Percentiles rank a stretch among this genome's conserved stretches.
Evolutionary conservation across 192 early-diverging fungal species (phyloP).

Genomic region (Gryganskiella cystojenkinii): DNA sequence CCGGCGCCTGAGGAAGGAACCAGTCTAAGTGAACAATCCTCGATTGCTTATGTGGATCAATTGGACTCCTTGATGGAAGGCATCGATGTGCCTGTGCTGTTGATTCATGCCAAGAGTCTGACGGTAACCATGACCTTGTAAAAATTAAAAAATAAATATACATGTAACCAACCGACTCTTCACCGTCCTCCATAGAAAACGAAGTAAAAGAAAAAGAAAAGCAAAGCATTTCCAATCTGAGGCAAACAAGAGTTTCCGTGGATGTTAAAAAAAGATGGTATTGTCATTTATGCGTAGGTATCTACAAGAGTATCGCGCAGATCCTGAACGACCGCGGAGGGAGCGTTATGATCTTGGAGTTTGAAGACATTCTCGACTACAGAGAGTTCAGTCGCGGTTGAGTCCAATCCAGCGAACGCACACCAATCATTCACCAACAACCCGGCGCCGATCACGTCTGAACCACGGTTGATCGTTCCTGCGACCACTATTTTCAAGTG

Average conservation of each 20-base stretch:
- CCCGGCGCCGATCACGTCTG: conserved; percentile 96
- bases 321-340: conserved; percentile 90
- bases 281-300: conserved; percentile 68
- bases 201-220: conserved; percentile 3
- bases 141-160: too few relatives aligned
- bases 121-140: conserved; percentile 73
- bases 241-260: too few relatives aligned
- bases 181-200: too few relatives aligned
- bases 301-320: conserved; percentile 96
- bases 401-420: conserved; percentile 97
- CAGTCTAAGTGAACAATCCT: conserved; percentile 44
- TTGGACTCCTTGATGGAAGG: conserved; percentile 52
- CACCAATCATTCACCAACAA: conserved; percentile 99
- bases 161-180: too few relatives aligned
- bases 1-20: conserved; percentile 68
- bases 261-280: too few relatives aligned
- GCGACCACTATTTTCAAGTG: too few relatives aligned
- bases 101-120: conserved; percentile 73
- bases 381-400: conserved; percentile 94
- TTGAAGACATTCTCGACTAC: conserved; percentile 99
- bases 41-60: conserved; percentile 61
- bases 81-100: conserved; percentile 66
- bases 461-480: conserved; percentile 98
- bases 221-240: too few relatives aligned
- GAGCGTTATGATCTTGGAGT: conserved; percentile 87